Evolutionary conservation across 768 basidiomycete genomes (phyloP), one percentile per base, ranked within the genome.

Genomic region (Rhizopogon vesiculosus): DNA sequence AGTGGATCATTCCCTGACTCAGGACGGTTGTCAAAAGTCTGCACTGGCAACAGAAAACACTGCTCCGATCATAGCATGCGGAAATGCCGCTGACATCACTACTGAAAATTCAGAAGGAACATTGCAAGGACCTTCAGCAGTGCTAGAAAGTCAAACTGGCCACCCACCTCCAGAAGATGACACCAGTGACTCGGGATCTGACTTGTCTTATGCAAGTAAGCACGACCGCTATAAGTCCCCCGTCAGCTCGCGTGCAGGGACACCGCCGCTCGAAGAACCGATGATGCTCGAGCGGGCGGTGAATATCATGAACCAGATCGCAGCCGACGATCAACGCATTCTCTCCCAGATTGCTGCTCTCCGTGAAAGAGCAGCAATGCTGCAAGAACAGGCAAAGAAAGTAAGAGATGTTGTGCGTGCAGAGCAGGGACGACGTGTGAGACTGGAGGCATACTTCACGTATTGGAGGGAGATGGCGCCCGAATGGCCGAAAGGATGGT

Each of bases 361-460:
- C 22, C 58, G 56, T 5, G 57, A 64, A 12, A 51, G 42, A 5
- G 68, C 62, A 10, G 61, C 55, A 29, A 58, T 57, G 39, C 57
- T 67, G n/a, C 57, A 61, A 19, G 60, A 61, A 42, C 61, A 54
- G 41, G 64, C 61, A 6, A 59, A 63, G 44, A 59, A 64, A 16
- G 41, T 62, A 29, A 66, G 70, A 9, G 61, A 63, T 8, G 57
- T 63, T 2, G 60, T 61, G 1, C 59, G 60, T 40, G 62, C 59
- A 1, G 66, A 70, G 52, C 55, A 18, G 15, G 64, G 59, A 8
- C 55, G 69, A n/a, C 55, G 66, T 48, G 61, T 66, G 42, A 56
- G 70, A 18, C 64, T 71, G 61, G 62, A 68, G 18, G 16, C 56
- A 5, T 70, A 60, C 28, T 72, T 65, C 31, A 60, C 57, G 16